Percentiles rank a stretch among this genome's conserved stretches.
Conservation (phyloP, 2,329 filamentous ascomycete species). For the Byssoonygena ceratinophila region DNA sequence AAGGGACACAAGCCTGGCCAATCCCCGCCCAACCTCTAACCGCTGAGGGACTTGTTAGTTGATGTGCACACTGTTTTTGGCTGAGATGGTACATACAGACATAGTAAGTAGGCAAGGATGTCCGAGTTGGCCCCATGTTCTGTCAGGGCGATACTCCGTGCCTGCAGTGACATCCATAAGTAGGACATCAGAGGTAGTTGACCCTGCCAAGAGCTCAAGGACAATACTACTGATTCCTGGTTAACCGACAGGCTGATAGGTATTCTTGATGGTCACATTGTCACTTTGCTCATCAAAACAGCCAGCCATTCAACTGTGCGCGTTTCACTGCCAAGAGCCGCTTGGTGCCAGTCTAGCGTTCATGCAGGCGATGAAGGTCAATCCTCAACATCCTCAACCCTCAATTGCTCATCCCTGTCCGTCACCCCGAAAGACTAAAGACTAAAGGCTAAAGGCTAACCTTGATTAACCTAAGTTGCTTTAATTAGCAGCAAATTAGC, state of each 20-base stretch:
- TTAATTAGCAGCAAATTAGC: conserved; percentile 9
- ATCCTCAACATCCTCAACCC: too few species aligned
- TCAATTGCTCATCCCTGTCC: too few species aligned
- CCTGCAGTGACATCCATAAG: not conserved
- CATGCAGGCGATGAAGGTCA: conserved; percentile 5
- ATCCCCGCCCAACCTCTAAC: not conserved
- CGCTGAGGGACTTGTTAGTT: not conserved
- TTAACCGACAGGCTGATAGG: too few species aligned
- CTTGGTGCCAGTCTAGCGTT: not conserved
- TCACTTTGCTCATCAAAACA: not conserved
- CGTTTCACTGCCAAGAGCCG: not conserved
- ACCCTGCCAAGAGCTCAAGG: not conserved
- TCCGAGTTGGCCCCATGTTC: not conserved
- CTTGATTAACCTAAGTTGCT: not conserved
- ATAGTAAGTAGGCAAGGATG: too few species aligned
- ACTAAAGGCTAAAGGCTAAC: not conserved
- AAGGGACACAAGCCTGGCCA: conserved; percentile 8
- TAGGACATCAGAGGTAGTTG: too few species aligned
- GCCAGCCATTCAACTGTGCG: not conserved
- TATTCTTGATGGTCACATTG: too few species aligned
- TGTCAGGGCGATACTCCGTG: not conserved
- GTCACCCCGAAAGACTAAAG: too few species aligned
- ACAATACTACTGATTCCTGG: too few species aligned
- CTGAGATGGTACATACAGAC: too few species aligned
- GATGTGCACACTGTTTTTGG: not conserved